A percentile compares a stretch with the other conserved stretches of the same genome.
These are phyloP conservation scores for Chenopodium quinoa DNA, from an alignment of 148 eudicot species.

Conservation along the genomic window DNA sequence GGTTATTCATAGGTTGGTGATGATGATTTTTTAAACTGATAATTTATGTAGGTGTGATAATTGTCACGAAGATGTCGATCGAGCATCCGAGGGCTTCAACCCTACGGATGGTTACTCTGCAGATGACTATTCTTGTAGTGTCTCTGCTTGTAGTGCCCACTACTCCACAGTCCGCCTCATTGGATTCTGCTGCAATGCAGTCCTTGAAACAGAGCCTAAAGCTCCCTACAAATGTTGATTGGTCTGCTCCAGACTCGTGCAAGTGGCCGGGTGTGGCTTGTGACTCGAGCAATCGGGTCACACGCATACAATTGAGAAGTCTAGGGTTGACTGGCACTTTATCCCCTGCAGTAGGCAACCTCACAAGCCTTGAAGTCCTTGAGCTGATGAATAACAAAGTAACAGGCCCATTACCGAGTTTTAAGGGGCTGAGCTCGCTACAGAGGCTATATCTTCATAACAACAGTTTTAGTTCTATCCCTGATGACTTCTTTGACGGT, in stretches of 20 bases:
- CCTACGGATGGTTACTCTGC: constrained; percentile 12
- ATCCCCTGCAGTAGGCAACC: constrained; percentile 38
- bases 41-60: constrained; percentile 21
- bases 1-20: neutral
- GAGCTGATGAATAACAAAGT: constrained; percentile 53
- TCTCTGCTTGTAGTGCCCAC: constrained; percentile 14
- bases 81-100: constrained; percentile 21
- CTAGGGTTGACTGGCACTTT: constrained; percentile 46
- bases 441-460: constrained; percentile 38
- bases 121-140: constrained; percentile 17
- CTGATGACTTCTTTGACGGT: constrained; percentile 56
- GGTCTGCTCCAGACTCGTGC: constrained; percentile 59
- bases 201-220: constrained; percentile 41
- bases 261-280: constrained; percentile 50
- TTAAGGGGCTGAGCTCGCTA: constrained; percentile 51
- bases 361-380: constrained; percentile 46
- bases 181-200: constrained; percentile 60
- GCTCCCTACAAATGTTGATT: constrained; percentile 44
- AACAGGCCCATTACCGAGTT: constrained; percentile 60
- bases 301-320: constrained; percentile 56
- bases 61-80: constrained; percentile 23
- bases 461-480: constrained; percentile 51
- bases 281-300: constrained; percentile 38
- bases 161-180: constrained; percentile 28
- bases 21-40: constrained; percentile 5